Percentiles rank a stretch among this genome's conserved stretches.
Conservation (phyloP, 2,329 filamentous ascomycete genomes). For the Balansia obtecta region DNA sequence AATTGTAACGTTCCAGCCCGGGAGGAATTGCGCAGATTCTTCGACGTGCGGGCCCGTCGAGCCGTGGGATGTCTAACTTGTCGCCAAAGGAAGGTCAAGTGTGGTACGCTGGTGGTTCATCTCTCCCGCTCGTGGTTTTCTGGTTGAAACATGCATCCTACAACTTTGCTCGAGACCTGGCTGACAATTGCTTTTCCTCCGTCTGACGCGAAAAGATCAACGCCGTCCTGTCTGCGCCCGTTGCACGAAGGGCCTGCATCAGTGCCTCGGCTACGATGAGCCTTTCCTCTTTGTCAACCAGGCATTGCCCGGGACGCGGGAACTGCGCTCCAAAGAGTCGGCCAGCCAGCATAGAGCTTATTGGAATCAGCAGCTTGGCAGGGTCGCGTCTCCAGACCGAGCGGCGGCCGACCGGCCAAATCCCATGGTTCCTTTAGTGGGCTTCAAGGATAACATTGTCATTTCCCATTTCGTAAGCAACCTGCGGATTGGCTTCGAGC, state of each 20-base stretch:
- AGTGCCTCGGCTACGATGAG: slow-evolving; percentile 5
- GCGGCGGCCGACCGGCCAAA: not conserved
- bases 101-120: not conserved
- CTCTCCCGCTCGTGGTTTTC: not conserved
- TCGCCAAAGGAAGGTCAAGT: slow-evolving; percentile 5
- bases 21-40: slow-evolving; percentile 4
- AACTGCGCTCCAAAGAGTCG: slow-evolving; percentile 6
- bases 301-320: slow-evolving; percentile 4
- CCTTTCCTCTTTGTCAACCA: slow-evolving; percentile 6
- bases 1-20: slow-evolving; percentile 3
- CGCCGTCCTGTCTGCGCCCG: slow-evolving; percentile 4
- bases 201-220: not conserved
- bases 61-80: slow-evolving; percentile 4
- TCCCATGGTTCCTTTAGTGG: not conserved
- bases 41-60: slow-evolving; percentile 4
- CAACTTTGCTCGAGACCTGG: not conserved
- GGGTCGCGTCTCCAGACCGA: not conserved
- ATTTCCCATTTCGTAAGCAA: slow-evolving; percentile 6
- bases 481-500: slow-evolving; percentile 4
- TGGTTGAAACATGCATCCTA: not conserved
- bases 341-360: slow-evolving; percentile 5
- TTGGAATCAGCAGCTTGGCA: slow-evolving; percentile 4
- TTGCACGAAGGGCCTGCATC: slow-evolving; percentile 5
- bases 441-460: slow-evolving; percentile 7
- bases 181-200: not conserved